Percentiles rank a stretch among this genome's conserved stretches.
These are phyloP conservation scores for Diospyros kaki DNA, from an alignment of 148 eudicot genomes.

Conservation along the genomic window DNA sequence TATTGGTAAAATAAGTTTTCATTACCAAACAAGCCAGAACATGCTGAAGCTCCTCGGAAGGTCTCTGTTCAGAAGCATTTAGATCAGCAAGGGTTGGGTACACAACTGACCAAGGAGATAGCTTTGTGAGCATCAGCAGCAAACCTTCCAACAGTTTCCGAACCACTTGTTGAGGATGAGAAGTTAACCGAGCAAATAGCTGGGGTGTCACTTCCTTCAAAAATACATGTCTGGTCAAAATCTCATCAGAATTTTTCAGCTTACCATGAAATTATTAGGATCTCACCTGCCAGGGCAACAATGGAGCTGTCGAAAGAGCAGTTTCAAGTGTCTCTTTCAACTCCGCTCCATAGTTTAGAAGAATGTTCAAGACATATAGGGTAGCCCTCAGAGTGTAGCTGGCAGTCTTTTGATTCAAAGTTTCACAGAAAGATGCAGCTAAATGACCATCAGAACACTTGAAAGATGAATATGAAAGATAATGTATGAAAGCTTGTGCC, in stretches of 20 bases:
- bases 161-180: conserved; percentile 80
- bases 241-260: conserved; percentile 1
- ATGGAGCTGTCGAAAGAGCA: conserved; percentile 71
- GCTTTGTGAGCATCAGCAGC: conserved; percentile 82
- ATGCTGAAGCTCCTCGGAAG: conserved; percentile 79
- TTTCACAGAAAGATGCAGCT: conserved; percentile 32
- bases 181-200: conserved; percentile 87
- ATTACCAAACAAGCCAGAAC: conserved; percentile 86
- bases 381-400: conserved; percentile 77
- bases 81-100: conserved; percentile 93
- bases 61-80: conserved; percentile 61
- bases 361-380: conserved; percentile 76
- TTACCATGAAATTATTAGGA: conserved; percentile 6
- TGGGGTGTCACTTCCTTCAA: conserved; percentile 90
- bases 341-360: conserved; percentile 88
- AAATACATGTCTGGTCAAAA: conserved; percentile 30
- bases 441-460: conserved; percentile 37
- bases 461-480: conserved; percentile 69
- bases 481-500: conserved; percentile 72
- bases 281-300: conserved; percentile 96
- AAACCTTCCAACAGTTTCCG: conserved; percentile 81
- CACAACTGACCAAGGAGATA: conserved; percentile 88
- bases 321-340: conserved; percentile 79
- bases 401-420: conserved; percentile 40
- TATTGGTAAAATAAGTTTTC: conserved; percentile 9